phyloP scores from a whole-genome alignment of 148 eudicot species.

The Spergularia bocconei region DNA sequence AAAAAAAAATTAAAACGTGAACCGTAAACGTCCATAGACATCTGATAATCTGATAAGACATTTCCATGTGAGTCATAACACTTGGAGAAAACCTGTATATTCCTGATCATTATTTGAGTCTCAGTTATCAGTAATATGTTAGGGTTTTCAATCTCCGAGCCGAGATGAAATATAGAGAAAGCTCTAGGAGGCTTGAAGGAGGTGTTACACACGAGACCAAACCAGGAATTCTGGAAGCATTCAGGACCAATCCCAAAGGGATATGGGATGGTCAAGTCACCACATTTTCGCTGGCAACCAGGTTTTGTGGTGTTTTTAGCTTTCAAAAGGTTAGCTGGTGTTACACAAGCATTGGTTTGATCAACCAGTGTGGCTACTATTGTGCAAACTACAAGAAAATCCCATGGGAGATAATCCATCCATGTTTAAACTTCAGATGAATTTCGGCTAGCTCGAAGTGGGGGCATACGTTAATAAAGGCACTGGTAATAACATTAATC shows the following conservation, averaged over 20 bases:
- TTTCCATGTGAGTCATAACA: conserved; percentile 16
- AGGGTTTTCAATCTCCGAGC: not conserved
- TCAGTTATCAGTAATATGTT: conserved; percentile 25
- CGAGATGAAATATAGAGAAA: conserved; percentile 12
- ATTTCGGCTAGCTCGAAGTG: no score
- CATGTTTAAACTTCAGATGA: conserved; percentile 2
- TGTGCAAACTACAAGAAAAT: not conserved
- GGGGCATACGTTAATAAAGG: no score
- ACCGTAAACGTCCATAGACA: not conserved
- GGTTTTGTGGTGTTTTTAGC: conserved; percentile 30
- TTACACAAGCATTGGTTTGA: not conserved
- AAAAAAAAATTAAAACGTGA: no score
- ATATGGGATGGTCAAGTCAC: conserved; percentile 27
- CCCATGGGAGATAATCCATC: conserved; percentile 18
- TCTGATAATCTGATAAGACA: not conserved
- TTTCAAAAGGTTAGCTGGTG: conserved; percentile 25
- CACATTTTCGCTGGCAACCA: conserved; percentile 26
- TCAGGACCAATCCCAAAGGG: conserved; percentile 31
- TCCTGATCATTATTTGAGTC: conserved; percentile 21
- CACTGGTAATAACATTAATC: no score
- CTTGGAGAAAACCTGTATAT: not conserved
- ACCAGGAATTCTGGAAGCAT: conserved; percentile 11
- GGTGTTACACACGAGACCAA: conserved; percentile 18
- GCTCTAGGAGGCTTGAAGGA: conserved; percentile 25
- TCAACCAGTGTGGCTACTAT: not conserved